Percentiles rank a stretch among this genome's conserved stretches.
Conservation (phyloP, 257 asterid genomes). For the Lantana camara region DNA sequence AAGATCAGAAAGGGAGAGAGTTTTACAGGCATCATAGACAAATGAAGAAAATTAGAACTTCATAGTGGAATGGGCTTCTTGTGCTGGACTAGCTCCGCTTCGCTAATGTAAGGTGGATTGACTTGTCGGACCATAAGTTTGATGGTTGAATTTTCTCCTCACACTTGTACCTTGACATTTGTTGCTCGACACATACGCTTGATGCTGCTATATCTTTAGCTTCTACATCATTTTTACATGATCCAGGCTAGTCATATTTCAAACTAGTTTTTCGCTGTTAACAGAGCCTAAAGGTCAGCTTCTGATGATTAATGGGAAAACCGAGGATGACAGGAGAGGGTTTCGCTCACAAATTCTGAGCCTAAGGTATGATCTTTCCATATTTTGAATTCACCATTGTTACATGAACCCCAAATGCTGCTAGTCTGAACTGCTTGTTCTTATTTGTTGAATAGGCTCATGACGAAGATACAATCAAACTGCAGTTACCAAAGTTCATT, state of each 20-base stretch:
- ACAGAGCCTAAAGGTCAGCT: conserved; percentile 99
- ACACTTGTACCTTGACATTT: conserved; percentile 10
- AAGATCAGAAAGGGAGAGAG: not conserved
- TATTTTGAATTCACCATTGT: conserved; percentile 3
- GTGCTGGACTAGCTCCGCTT: no score
- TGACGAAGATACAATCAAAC: not conserved
- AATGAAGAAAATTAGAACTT: not conserved
- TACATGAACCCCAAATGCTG: conserved; percentile 17
- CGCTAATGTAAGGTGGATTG: no score
- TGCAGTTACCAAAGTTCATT: not conserved
- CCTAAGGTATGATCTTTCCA: conserved; percentile 61
- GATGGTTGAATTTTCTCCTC: conserved; percentile 6
- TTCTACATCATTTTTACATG: conserved; percentile 1
- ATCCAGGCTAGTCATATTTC: conserved; percentile 15
- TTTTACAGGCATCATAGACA: no score
- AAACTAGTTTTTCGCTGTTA: conserved; percentile 31
- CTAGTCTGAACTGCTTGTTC: conserved; percentile 30
- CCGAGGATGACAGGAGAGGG: conserved; percentile 96
- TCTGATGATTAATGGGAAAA: conserved; percentile 86
- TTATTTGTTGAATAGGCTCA: conserved; percentile 22
- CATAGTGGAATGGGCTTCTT: no score
- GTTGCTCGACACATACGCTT: not conserved
- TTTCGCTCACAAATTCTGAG: conserved; percentile 84
- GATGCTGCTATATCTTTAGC: conserved; percentile 9
- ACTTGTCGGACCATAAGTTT: conserved; percentile 3